Conservation (phyloP, 805 yeast species). For the Starmerella khaoyaiensis region DNA sequence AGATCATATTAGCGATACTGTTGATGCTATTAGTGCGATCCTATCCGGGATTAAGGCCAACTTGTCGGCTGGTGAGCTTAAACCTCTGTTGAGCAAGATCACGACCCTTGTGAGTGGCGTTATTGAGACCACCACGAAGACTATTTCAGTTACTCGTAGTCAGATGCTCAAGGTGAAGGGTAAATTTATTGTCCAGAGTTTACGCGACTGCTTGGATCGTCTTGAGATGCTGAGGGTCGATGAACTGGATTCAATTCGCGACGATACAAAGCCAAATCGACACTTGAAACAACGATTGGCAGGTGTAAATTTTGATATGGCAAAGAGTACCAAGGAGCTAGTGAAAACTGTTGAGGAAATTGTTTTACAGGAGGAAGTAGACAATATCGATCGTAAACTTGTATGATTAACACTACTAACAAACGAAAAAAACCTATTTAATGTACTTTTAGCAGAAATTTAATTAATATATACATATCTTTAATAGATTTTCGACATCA, state of each 20-base stretch:
- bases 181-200: slow-evolving; percentile 73
- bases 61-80: slow-evolving; percentile 59
- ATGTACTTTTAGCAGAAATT: too few species aligned
- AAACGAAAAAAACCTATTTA: neutral
- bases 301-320: slow-evolving; percentile 91
- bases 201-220: slow-evolving; percentile 73
- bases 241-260: slow-evolving; percentile 26
- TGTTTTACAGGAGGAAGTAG: slow-evolving; percentile 73
- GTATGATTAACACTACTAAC: slow-evolving; percentile 2
- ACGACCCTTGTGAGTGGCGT: slow-evolving; percentile 67
- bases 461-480: too few species aligned
- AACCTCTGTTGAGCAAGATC: slow-evolving; percentile 63
- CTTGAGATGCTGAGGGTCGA: slow-evolving; percentile 55
- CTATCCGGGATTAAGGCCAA: slow-evolving; percentile 38
- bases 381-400: slow-evolving; percentile 51
- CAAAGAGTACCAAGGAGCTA: slow-evolving; percentile 88
- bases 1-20: slow-evolving; percentile 86
- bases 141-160: slow-evolving; percentile 82
- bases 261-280: slow-evolving; percentile 48
- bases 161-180: slow-evolving; percentile 80
- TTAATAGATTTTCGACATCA: too few species aligned
- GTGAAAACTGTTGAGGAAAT: slow-evolving; percentile 95
- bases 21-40: slow-evolving; percentile 74
- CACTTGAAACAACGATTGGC: slow-evolving; percentile 88
- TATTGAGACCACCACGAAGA: slow-evolving; percentile 76